Evolutionary conservation across 768 basidiomycete genomes (phyloP), one percentile per base, ranked within the genome.

Genomic region (Hysterangium stoloniferum): DNA sequence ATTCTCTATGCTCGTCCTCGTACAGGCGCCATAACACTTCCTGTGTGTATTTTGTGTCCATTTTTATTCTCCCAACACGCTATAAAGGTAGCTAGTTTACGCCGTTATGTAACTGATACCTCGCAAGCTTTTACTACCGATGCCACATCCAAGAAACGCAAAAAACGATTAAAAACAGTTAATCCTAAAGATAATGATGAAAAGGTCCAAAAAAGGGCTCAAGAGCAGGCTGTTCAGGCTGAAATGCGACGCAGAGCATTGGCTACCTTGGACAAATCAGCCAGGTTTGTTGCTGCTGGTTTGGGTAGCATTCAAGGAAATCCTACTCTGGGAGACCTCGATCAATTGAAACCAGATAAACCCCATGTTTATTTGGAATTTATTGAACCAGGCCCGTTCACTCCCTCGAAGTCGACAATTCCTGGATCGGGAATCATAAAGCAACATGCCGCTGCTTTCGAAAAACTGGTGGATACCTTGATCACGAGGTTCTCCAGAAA

Each of bases 301-400:
- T 24, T 31, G 9, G 35, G 27, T 17, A 40, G 17, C 17, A 17
- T 27, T 13, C n/a, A 6, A 2, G 20, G 20, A 40, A 48, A 54
- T 4, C 53, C 53, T 6, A 54, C 53, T 19, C 32, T 54, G 7
- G 15, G 11, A 8, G 53, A 54, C 40, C 41, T 54, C 27, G 48
- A 54, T 20, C 48, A 29, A 13, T 50, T 42, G 13, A 42, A 45
- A 32, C 53, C 53, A 2, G 25, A 17, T 4, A 32, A 31, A 15
- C 53, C 53, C 5, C 22, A n/a, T 11, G 35, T 49, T 31, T 9
- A 9, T 1, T 34, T 54, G 19, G 40, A 51, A 9, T 51, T 41
- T 31, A 27, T 51, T 8, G 40, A 51, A 41, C 49, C 49, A 22
- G 24, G 29, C 6, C 24, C 37, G 7, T 25, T 40, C 13, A 19